phyloP scores from a whole-genome alignment of 331 rosid species.

The Spiraea crenata region DNA sequence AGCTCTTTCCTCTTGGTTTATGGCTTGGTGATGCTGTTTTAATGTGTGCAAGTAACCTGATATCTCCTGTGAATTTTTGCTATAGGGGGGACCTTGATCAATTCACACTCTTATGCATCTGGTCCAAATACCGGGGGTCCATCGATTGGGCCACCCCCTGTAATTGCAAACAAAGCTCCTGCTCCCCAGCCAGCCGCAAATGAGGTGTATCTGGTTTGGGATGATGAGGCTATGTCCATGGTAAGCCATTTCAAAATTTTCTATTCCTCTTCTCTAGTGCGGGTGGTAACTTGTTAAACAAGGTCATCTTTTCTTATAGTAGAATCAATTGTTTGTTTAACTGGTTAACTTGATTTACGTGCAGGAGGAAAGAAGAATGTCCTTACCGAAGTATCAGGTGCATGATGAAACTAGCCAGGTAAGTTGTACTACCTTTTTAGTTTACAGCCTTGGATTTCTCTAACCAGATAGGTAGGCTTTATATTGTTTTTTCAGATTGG shows the following conservation, averaged over 20 bases:
- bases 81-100: constrained; percentile 53
- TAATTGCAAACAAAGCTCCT: constrained; percentile 86
- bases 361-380: constrained; percentile 99
- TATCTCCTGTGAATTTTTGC: constrained; percentile 16
- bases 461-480: constrained; percentile 80
- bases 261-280: constrained; percentile 11
- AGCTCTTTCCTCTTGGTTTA: constrained; percentile 3
- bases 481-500: constrained; percentile 60
- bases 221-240: constrained; percentile 99
- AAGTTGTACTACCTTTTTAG: constrained; percentile 84
- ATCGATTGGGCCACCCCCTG: constrained; percentile 98
- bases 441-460: constrained; percentile 68
- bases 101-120: constrained; percentile 91
- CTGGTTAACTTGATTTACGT: constrained; percentile 26
- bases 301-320: no score
- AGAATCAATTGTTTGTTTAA: background rate
- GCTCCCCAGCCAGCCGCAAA: constrained; percentile 77
- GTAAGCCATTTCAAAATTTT: constrained; percentile 43
- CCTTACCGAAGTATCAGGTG: constrained; percentile 91
- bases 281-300: constrained; percentile 16
- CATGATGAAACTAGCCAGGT: constrained; percentile 99
- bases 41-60: background rate
- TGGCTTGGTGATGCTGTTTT: background rate
- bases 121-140: constrained; percentile 99
- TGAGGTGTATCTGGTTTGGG: constrained; percentile 97